phyloP scores from a whole-genome alignment of 768 basidiomycete genomes.

The Cystofilobasidium macerans region DNA sequence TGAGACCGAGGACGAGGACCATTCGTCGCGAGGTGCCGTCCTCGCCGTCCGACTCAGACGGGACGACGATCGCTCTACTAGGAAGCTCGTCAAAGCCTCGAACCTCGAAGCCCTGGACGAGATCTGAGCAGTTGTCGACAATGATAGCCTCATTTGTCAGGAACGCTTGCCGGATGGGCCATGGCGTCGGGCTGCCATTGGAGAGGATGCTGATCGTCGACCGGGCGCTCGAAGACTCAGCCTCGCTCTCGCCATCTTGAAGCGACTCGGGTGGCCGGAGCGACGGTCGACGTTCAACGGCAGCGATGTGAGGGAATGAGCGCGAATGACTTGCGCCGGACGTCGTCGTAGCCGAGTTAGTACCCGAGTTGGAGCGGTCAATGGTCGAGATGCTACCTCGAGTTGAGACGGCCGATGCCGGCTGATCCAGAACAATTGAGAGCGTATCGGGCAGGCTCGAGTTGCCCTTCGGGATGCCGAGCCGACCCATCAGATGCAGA shows the following conservation, averaged over 20 bases:
- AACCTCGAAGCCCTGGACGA: conserved; percentile 17
- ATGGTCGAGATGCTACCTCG: too few relatives aligned
- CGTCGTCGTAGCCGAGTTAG: too few relatives aligned
- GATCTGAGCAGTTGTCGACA: conserved; percentile 19
- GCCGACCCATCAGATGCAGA: neutral
- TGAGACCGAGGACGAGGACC: conserved; percentile 34
- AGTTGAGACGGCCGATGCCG: too few relatives aligned
- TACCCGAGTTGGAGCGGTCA: too few relatives aligned
- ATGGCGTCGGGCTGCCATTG: neutral
- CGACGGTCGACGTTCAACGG: too few relatives aligned
- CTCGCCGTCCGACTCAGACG: conserved; percentile 8
- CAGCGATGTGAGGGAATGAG: too few relatives aligned
- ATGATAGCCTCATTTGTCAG: neutral
- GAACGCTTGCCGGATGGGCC: conserved; percentile 10
- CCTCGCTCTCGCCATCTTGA: too few relatives aligned
- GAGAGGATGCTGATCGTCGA: conserved; percentile 5
- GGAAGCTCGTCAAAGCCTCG: conserved; percentile 21
- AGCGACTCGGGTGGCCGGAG: too few relatives aligned
- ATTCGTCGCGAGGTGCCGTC: neutral
- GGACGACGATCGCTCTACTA: conserved; percentile 16
- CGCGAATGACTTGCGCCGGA: too few relatives aligned
- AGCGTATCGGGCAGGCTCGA: neutral
- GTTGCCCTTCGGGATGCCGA: neutral
- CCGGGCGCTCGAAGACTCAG: too few relatives aligned
- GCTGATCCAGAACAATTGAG: neutral